phyloP scores from a whole-genome alignment of 2,329 filamentous ascomycete species.

The Monosporascus sp. region DNA sequence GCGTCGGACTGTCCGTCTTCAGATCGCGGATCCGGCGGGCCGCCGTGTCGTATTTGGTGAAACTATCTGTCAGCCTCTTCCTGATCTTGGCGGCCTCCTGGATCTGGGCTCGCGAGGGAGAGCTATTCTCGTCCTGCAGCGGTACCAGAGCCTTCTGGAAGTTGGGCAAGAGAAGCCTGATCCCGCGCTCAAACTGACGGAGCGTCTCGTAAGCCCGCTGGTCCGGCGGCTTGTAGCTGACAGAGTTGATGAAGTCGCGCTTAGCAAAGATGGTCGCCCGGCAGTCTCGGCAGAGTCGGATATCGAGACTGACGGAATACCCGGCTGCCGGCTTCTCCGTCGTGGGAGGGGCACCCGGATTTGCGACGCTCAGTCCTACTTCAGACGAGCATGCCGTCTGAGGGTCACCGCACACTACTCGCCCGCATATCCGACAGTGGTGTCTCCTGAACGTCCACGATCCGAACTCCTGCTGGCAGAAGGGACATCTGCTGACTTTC shows the following conservation, averaged over 20 bases:
- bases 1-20: constrained; percentile 65
- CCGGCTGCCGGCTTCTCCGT: constrained; percentile 36
- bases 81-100: constrained; percentile 83
- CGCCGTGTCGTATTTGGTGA: constrained; percentile 79
- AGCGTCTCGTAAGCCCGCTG: constrained; percentile 79
- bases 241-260: constrained; percentile 70
- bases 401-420: constrained; percentile 86
- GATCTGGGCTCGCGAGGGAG: constrained; percentile 61
- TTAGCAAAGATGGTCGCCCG: constrained; percentile 57
- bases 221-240: constrained; percentile 64
- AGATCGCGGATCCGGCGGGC: constrained; percentile 78
- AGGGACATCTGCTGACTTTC: constrained; percentile 74
- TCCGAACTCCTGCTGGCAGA: constrained; percentile 93
- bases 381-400: constrained; percentile 81
- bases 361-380: constrained; percentile 71
- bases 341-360: constrained; percentile 35
- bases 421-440: constrained; percentile 89
- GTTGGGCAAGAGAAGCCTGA: constrained; percentile 71
- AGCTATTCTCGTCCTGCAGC: constrained; percentile 54
- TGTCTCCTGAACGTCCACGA: constrained; percentile 89
- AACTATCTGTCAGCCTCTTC: constrained; percentile 84
- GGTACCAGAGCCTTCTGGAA: constrained; percentile 74
- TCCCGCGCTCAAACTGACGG: constrained; percentile 81
- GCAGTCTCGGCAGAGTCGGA: constrained; percentile 92
- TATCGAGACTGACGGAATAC: constrained; percentile 59